phyloP scores from a whole-genome alignment of 2,329 filamentous ascomycete species.

The Cercospora sojina region DNA sequence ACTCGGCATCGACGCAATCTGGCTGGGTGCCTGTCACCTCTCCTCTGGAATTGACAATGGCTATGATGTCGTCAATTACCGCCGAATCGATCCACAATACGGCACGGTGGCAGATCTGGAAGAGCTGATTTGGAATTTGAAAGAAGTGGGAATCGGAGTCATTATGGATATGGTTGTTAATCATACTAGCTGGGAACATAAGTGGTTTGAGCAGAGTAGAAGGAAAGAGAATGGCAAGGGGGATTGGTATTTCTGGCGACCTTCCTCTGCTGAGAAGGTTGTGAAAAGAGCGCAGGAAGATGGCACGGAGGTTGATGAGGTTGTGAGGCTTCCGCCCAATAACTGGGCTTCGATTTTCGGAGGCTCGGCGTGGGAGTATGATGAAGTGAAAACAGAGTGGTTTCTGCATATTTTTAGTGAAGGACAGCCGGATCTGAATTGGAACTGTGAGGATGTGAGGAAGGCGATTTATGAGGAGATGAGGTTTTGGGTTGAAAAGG shows the following conservation, averaged over 20 bases:
- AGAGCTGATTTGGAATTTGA: slow-evolving; percentile 43
- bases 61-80: slow-evolving; percentile 52
- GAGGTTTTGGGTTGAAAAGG: slow-evolving; percentile 47
- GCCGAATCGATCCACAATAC: slow-evolving; percentile 48
- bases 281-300: slow-evolving; percentile 29
- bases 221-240: slow-evolving; percentile 54
- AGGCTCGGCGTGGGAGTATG: slow-evolving; percentile 46
- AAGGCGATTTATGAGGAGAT: slow-evolving; percentile 48
- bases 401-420: slow-evolving; percentile 50
- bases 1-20: slow-evolving; percentile 64
- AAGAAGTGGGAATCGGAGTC: slow-evolving; percentile 47
- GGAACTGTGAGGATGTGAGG: slow-evolving; percentile 47
- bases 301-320: slow-evolving; percentile 54
- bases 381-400: slow-evolving; percentile 48
- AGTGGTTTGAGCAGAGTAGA: slow-evolving; percentile 58
- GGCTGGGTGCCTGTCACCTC: slow-evolving; percentile 61
- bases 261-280: slow-evolving; percentile 39
- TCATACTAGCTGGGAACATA: slow-evolving; percentile 46
- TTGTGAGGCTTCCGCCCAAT: slow-evolving; percentile 56
- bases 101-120: slow-evolving; percentile 50
- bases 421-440: slow-evolving; percentile 51
- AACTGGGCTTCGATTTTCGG: slow-evolving; percentile 48
- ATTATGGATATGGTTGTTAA: slow-evolving; percentile 48
- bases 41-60: slow-evolving; percentile 55
- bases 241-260: slow-evolving; percentile 66